Evolutionary conservation across 2,329 filamentous ascomycete genomes (phyloP), one percentile per base, ranked within the genome.

Genomic region (Trichoderma gracile): DNA sequence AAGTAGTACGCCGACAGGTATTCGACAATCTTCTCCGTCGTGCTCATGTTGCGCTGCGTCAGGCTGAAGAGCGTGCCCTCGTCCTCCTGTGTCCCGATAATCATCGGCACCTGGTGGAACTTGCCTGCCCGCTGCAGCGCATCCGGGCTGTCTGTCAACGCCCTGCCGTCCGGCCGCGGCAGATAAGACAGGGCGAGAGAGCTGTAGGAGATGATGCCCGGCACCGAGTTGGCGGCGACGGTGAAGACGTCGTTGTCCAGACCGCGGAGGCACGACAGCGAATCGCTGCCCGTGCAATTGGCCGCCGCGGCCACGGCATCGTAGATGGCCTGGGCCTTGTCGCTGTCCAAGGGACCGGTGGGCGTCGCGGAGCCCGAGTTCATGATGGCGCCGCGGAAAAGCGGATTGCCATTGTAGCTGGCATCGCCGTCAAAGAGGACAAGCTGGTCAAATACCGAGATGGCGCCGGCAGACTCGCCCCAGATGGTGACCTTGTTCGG

Each of bases 311-410:
- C 84, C 3, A 93, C 83, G 0, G 78, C 75, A 70, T 92, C 81
- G 71, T 91, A 93, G 4, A 86, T 77, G 1, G 74, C 79, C 71
- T 93, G 89, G 0, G 82, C 85, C 74, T 91, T 91, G 15, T 79
- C 76, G 27, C 84, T 82, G 69, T 92, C 89, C 0, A 92, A 84
- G 0, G 83, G 80, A 25, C 86, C 84, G 0, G 87, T 81, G 0
- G 88, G 88, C 0, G 85, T 76, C 2, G 88, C 73, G 64, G 81
- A 86, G 2, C 89, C 89, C 2, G 87, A 90, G 77, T 90, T 85
- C 90, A 95, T 93, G 69, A 94, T 93, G 27, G 81, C 90, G 1
- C 80, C 90, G 25, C 89, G 85, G 82, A 95, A 94, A 0, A 95
- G 81, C 1, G 86, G 80, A 69, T 89, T 86, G 56, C 87, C 89